Percentiles rank a stretch among this genome's conserved stretches.
phyloP scores from a whole-genome alignment of 805 yeast genomes.

The Yarrowia sp. region DNA sequence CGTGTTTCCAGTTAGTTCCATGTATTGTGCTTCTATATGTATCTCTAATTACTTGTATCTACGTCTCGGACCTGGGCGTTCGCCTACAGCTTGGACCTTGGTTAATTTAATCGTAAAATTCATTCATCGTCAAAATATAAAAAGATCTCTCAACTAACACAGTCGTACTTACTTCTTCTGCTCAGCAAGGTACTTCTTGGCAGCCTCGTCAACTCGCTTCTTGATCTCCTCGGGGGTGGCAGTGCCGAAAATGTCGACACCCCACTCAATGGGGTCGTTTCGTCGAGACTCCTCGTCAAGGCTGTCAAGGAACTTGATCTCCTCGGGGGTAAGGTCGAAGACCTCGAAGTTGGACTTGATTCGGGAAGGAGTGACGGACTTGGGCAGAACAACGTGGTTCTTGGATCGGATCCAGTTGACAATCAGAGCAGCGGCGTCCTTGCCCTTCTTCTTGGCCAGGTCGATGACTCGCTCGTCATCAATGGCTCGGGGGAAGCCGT shows the following conservation, averaged over 20 bases:
- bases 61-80: too few relatives aligned
- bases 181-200: conserved; percentile 26
- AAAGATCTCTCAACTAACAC: not conserved
- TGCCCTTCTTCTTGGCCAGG: conserved; percentile 55
- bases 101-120: conserved; percentile 3
- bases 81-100: conserved; percentile 7
- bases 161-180: conserved; percentile 17
- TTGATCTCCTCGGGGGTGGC: conserved; percentile 31
- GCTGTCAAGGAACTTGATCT: conserved; percentile 36
- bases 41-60: too few relatives aligned
- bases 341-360: conserved; percentile 56
- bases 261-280: conserved; percentile 38
- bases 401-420: conserved; percentile 81
- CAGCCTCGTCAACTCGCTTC: conserved; percentile 29
- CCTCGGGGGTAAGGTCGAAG: conserved; percentile 49
- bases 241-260: conserved; percentile 35
- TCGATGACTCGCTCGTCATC: conserved; percentile 51
- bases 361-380: conserved; percentile 67
- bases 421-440: conserved; percentile 61
- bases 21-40: too few relatives aligned
- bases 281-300: conserved; percentile 35
- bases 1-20: not conserved
- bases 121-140: conserved; percentile 6
- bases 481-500: conserved; percentile 39
- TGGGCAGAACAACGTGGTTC: conserved; percentile 71